Percentiles rank a stretch among this genome's conserved stretches.
phyloP scores from a whole-genome alignment of 257 asterid genomes.

The Solanum dulcamara region DNA sequence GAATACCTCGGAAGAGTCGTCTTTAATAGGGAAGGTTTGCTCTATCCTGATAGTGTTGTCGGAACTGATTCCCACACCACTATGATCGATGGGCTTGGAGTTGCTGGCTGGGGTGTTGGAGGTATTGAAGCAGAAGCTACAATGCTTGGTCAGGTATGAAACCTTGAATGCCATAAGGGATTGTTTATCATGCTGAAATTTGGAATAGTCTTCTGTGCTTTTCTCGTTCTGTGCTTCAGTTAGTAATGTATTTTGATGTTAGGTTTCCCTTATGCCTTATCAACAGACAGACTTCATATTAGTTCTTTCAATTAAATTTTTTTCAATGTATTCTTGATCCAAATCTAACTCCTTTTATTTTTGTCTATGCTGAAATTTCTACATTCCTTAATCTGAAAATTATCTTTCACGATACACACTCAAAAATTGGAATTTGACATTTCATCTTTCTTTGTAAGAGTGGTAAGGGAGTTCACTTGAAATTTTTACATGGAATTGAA shows the following conservation, averaged over 20 bases:
- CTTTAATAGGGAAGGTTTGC: slow-evolving; percentile 68
- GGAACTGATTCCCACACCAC: slow-evolving; percentile 98
- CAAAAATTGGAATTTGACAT: background rate
- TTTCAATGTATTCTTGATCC: background rate
- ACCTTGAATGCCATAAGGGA: background rate
- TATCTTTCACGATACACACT: background rate
- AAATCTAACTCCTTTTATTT: background rate
- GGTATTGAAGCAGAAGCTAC: slow-evolving; percentile 99
- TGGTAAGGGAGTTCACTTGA: background rate
- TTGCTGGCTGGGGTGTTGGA: slow-evolving; percentile 99
- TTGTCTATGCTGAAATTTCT: background rate
- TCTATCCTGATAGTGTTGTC: slow-evolving; percentile 95
- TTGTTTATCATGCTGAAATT: background rate
- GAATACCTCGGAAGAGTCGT: slow-evolving; percentile 96
- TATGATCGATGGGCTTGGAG: slow-evolving; percentile 95
- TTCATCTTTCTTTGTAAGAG: background rate
- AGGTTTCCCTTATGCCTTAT: background rate
- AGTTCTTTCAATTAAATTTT: background rate
- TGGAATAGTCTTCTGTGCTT: background rate
- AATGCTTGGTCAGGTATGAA: slow-evolving; percentile 93
- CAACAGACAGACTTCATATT: background rate
- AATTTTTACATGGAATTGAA: background rate
- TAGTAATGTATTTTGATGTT: background rate
- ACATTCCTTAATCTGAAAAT: background rate
- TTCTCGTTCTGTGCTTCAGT: background rate